A percentile compares a stretch with the other conserved stretches of the same genome.
Evolutionary conservation across 306 rosid species (phyloP).

Genomic region (Adenanthera pavonina): DNA sequence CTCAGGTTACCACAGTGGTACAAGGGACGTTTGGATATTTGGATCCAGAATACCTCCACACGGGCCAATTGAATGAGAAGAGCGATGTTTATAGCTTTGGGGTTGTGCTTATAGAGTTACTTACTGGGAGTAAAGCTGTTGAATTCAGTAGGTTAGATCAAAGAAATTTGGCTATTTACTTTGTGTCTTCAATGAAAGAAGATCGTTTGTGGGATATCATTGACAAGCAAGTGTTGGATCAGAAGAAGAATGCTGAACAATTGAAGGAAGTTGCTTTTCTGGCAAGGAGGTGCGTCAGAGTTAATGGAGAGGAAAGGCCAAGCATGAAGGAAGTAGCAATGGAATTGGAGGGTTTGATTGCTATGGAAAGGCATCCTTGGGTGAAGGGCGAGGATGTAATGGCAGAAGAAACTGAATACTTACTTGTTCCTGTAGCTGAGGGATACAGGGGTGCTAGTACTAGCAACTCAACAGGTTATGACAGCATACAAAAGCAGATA

Average conservation of each 20-base stretch:
- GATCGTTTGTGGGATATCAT: not conserved
- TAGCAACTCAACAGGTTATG: not conserved
- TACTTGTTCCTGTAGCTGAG: not conserved
- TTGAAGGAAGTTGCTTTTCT: conserved; percentile 41
- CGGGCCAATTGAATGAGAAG: not conserved
- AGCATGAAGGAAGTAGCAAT: conserved; percentile 48
- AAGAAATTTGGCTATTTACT: conserved; percentile 20
- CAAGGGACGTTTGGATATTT: conserved; percentile 4
- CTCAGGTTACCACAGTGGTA: not conserved
- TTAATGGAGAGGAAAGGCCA: conserved; percentile 49
- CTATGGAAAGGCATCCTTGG: conserved; percentile 13
- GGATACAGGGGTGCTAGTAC: not conserved
- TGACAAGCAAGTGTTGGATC: not conserved
- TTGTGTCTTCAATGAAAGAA: not conserved
- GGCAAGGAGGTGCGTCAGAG: conserved; percentile 40
- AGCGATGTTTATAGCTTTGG: conserved; percentile 21
- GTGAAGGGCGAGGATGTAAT: not conserved
- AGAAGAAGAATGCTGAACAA: conserved; percentile 31
- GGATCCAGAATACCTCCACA: not conserved
- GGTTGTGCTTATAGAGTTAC: not conserved
- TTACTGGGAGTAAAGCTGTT: not conserved
- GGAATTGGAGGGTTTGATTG: conserved; percentile 48
- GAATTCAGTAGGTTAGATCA: not conserved
- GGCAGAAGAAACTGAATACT: conserved; percentile 1
- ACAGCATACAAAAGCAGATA: not conserved